Evolutionary conservation across 2,329 filamentous ascomycete species (phyloP).

Genomic region (Arthrobotrys sinensis): DNA sequence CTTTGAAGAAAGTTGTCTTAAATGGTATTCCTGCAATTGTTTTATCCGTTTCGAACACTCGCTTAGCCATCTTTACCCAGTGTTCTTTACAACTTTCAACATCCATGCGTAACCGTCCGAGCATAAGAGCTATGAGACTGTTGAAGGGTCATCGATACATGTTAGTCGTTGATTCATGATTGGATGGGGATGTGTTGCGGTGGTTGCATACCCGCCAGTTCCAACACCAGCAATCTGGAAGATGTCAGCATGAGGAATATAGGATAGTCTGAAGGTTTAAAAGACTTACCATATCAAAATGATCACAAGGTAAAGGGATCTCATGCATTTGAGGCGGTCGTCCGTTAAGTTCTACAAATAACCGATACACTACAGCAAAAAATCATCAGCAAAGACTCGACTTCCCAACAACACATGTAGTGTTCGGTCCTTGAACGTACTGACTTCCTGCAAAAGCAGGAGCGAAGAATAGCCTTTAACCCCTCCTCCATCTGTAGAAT

Average conservation of each 20-base stretch:
- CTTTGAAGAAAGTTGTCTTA: conserved; percentile 91
- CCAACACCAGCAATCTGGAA: conserved; percentile 58
- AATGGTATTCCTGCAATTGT: conserved; percentile 96
- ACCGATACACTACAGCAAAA: conserved; percentile 45
- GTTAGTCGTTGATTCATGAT: conserved; percentile 5
- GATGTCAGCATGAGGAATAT: conserved; percentile 26
- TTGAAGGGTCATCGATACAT: neutral
- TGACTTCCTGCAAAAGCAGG: conserved; percentile 59
- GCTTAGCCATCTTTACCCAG: conserved; percentile 92
- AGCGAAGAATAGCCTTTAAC: conserved; percentile 61
- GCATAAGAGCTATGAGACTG: conserved; percentile 74
- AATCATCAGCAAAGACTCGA: conserved; percentile 28
- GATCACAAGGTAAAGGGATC: conserved; percentile 57
- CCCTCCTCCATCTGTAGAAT: conserved; percentile 57
- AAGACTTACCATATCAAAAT: conserved; percentile 57
- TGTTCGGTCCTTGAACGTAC: conserved; percentile 34
- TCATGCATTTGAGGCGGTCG: conserved; percentile 59
- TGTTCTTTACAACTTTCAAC: conserved; percentile 97
- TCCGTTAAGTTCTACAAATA: conserved; percentile 58
- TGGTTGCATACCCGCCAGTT: conserved; percentile 54
- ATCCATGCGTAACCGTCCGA: conserved; percentile 90
- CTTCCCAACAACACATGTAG: conserved; percentile 3
- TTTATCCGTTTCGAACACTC: conserved; percentile 98
- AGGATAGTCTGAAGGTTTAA: neutral
- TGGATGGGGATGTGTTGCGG: conserved; percentile 36